Evolutionary conservation across 2,329 filamentous ascomycete genomes (phyloP), one percentile per base, ranked within the genome.

Genomic region (Trichoderma hamatum): DNA sequence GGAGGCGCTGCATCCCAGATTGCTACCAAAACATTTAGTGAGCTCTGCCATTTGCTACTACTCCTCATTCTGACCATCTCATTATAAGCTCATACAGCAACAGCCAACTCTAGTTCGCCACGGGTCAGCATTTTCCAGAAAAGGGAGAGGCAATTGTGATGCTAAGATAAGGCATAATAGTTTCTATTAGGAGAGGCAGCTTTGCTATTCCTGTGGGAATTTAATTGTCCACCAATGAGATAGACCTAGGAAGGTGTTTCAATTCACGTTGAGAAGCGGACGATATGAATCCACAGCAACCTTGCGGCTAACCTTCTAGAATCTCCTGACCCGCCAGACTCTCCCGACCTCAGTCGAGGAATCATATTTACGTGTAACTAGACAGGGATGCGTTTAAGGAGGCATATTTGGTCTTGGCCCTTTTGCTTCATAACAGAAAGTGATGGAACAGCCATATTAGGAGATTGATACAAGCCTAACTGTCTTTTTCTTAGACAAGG

Each of bases 191-290:
- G 4, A 32, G 32, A 65, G 2, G n/a, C 36, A 36, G n/a, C 16
- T 7, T 19, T 34, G 13, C 36, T 46, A 19, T 58, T 34, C 14
- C 52, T n/a, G 10, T n/a, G 52, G 52, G 43, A 5, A 24, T 58
- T 16, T 14, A 14, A 34, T 55, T 49, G 14, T 49, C 63, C 63
- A 66, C 63, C 52, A 66, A 66, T 58, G 19, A 49, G 13, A 34
- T 24, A 49, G 43, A 14, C 16, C 26, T 16, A n/a, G 30, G 28
- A 16, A 52, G 60, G 30, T 26, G 7, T 63, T 36, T 46, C 19
- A 10, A 36, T 6, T 34, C 13, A 32, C 9, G 19, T 5, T 46
- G 49, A 7, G 32, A 30, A 19, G 21, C 30, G 21, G 52, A 34
- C 21, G 30, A 24, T 21, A 16, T 28, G 30, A 64, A 30, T 52